phyloP scores from a whole-genome alignment of 805 yeast genomes.

The Pichia paraexigua region DNA sequence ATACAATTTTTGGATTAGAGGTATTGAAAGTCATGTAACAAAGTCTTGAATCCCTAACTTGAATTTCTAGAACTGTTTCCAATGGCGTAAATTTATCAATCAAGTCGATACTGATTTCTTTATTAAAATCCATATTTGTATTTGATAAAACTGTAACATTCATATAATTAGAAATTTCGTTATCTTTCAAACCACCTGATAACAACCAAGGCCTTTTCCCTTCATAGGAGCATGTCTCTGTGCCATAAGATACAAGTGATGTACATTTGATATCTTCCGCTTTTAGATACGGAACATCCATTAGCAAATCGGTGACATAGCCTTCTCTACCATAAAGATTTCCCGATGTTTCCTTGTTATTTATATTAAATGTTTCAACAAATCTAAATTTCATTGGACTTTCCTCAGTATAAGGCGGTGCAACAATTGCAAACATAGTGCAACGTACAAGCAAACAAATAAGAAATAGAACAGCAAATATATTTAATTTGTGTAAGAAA shows the following conservation, averaged over 20 bases:
- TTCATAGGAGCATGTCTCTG: slow-evolving; percentile 45
- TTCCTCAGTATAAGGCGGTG: slow-evolving; percentile 50
- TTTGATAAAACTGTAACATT: slow-evolving; percentile 43
- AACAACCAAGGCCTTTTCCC: slow-evolving; percentile 42
- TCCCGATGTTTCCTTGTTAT: slow-evolving; percentile 13
- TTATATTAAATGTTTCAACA: slow-evolving; percentile 50
- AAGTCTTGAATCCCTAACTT: slow-evolving; percentile 52
- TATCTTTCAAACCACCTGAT: slow-evolving; percentile 29
- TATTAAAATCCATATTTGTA: slow-evolving; percentile 27
- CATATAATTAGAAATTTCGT: slow-evolving; percentile 36
- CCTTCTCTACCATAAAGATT: slow-evolving; percentile 39
- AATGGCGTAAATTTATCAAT: slow-evolving; percentile 49
- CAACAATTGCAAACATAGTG: slow-evolving; percentile 30
- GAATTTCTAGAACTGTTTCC: slow-evolving; percentile 52
- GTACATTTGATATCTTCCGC: slow-evolving; percentile 23
- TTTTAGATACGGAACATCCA: slow-evolving; percentile 54
- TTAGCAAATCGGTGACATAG: slow-evolving; percentile 37
- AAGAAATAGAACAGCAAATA: slow-evolving; percentile 39
- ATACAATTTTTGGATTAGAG: slow-evolving; percentile 27
- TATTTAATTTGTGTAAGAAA: slow-evolving; percentile 60
- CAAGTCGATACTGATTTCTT: background rate
- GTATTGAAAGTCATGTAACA: slow-evolving; percentile 57
- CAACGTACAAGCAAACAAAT: slow-evolving; percentile 32
- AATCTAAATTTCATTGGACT: slow-evolving; percentile 70
- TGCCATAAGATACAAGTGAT: slow-evolving; percentile 33